Evolutionary conservation across 1,284 basidiomycete genomes (phyloP), one percentile per base, ranked within the genome.

Genomic region (Ustilago trichophora): DNA sequence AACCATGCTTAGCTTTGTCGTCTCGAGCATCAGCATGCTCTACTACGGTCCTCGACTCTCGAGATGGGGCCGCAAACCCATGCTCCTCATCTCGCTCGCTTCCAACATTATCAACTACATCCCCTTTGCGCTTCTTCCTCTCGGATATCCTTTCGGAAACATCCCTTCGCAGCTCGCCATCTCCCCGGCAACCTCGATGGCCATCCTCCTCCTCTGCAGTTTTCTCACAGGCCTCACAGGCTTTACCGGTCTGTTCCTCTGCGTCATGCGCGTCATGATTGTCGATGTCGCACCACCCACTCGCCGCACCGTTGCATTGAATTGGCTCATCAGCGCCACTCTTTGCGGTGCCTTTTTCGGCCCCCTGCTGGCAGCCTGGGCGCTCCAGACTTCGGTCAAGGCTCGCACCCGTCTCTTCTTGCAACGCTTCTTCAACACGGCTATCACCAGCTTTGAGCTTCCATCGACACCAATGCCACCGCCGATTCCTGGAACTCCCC

Each of bases 11-110:
- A 59, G 55, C 37, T 64, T 69, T 33, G 59, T 56, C 35, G 44
- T 69, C 3, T 69, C 66, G 1, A 64, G 60, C 40, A 34, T 55
- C 45, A 64, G 59, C 42, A 64, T 69, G 60, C 66, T 69, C 41
- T 69, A 53, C 42, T 69, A 69, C 36, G 66, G 60, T 0, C 66
- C 66, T 8, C 47, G 48, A 3, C 66, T 69, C n/a, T 53, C 55
- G 10, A 40, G 34, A 9, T 69, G 66, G 66, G 66, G 66, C 6
- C 48, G 66, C 21, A 69, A 64, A 31, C 66, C 60, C 33, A 52
- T 69, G 60, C 44, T 69, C 29, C 36, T 53, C 52, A 55, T 69
- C 47, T 55, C 66, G 31, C 45, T 64, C 15, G 25, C 44, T 16
- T 59, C 55, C 41, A 63, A 59, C 38, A 48, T 69, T 41, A 56